Conservation (phyloP, 495 filamentous ascomycete genomes). For the Hypoxylon perforatum region DNA sequence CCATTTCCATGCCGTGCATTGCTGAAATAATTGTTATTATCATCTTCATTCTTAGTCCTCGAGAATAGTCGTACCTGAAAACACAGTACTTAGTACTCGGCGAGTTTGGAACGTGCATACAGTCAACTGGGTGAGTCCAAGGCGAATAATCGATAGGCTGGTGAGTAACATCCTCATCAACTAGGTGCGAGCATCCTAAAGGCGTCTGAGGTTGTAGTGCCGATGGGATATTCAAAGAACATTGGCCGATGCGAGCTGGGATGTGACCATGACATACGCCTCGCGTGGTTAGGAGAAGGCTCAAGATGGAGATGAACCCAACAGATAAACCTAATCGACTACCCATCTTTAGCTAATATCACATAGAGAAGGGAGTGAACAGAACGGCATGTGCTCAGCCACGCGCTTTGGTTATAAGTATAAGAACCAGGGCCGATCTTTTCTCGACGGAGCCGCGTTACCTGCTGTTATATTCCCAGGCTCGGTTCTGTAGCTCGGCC, state of each 20-base stretch:
- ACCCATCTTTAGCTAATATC: conserved; percentile 24
- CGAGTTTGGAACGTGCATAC: conserved; percentile 32
- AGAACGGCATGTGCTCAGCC: not conserved
- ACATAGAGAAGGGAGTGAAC: not conserved
- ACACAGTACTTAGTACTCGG: conserved; percentile 46
- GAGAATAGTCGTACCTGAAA: too few species aligned
- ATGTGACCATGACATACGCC: conserved; percentile 4
- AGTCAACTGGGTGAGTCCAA: conserved; percentile 52
- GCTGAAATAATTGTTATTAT: too few species aligned
- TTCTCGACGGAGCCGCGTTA: conserved; percentile 6
- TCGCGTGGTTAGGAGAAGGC: conserved; percentile 2
- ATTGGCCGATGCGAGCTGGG: conserved; percentile 21
- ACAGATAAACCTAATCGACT: conserved; percentile 6
- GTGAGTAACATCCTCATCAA: conserved; percentile 27
- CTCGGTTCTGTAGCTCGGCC: conserved; percentile 13
- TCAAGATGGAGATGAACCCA: conserved; percentile 2
- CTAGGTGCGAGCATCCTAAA: conserved; percentile 40
- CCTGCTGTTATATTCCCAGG: not conserved
- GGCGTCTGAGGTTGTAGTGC: conserved; percentile 26
- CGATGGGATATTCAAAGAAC: conserved; percentile 15
- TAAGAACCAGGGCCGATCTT: conserved; percentile 15
- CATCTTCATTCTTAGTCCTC: too few species aligned
- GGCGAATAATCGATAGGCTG: conserved; percentile 46
- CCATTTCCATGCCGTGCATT: conserved; percentile 50
- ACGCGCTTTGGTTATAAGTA: conserved; percentile 15